phyloP scores from a whole-genome alignment of 192 early-diverging fungal genomes.

The Ambispora gerdemannii region DNA sequence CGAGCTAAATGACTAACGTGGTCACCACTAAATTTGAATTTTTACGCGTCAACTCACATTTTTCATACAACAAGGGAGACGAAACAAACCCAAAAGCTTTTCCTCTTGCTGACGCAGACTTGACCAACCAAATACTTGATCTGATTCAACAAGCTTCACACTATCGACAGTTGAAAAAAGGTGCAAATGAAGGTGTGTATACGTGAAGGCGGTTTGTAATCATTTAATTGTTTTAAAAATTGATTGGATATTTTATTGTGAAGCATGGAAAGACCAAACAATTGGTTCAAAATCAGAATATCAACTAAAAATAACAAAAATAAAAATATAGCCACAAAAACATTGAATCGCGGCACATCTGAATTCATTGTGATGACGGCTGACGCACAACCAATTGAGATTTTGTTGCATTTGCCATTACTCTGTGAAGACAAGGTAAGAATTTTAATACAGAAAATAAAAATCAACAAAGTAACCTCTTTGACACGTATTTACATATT shows the following conservation, averaged over 20 bases:
- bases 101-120: constrained; percentile 85
- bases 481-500: constrained; percentile 6
- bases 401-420: constrained; percentile 94
- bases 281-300: background rate
- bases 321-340: constrained; percentile 80
- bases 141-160: constrained; percentile 98
- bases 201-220: too few relatives aligned
- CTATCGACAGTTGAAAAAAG: constrained; percentile 99
- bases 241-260: background rate
- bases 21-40: background rate
- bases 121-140: constrained; percentile 92
- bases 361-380: constrained; percentile 99
- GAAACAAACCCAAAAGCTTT: constrained; percentile 73
- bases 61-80: background rate
- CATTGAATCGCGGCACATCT: constrained; percentile 96
- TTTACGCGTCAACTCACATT: background rate
- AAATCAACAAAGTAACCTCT: background rate
- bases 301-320: background rate
- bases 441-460: background rate
- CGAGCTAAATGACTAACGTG: too few relatives aligned
- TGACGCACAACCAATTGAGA: constrained; percentile 97
- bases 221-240: background rate
- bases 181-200: constrained; percentile 97
- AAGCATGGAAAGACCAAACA: background rate
- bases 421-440: constrained; percentile 97